Evolutionary conservation across 1,139 yeast species (phyloP).

Genomic region (Blastobotrys capitulatus): DNA sequence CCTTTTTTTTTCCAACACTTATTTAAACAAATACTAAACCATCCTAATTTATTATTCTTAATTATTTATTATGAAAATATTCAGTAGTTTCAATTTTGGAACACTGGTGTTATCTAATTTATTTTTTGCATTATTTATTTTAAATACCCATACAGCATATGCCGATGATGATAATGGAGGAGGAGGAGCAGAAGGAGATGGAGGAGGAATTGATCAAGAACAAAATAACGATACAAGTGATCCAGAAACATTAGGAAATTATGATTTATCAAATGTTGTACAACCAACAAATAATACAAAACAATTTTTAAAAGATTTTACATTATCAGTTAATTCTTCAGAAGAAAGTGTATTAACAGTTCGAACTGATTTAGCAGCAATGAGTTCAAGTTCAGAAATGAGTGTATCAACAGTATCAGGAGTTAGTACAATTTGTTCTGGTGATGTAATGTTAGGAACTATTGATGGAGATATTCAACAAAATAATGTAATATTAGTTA

Average conservation of each 20-base stretch:
- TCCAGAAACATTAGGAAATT: constrained; percentile 17
- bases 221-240: constrained; percentile 1
- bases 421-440: constrained; percentile 23
- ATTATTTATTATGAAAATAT: background rate
- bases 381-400: constrained; percentile 16
- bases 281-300: constrained; percentile 19
- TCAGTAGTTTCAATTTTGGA: background rate
- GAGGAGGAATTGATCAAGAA: background rate
- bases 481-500: constrained; percentile 25
- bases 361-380: constrained; percentile 22
- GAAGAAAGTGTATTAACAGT: constrained; percentile 15
- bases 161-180: background rate
- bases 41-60: background rate
- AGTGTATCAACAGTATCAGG: constrained; percentile 19
- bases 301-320: constrained; percentile 15
- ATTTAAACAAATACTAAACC: no score
- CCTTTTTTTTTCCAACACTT: no score
- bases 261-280: constrained; percentile 18
- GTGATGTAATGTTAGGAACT: constrained; percentile 18
- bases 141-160: background rate
- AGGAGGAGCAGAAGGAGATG: background rate
- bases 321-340: constrained; percentile 15
- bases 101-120: background rate
- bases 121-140: background rate
- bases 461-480: constrained; percentile 9